These are phyloP conservation scores for Fusarium sp. DNA, from an alignment of 2,329 filamentous ascomycete genomes.

Conservation along the genomic window DNA sequence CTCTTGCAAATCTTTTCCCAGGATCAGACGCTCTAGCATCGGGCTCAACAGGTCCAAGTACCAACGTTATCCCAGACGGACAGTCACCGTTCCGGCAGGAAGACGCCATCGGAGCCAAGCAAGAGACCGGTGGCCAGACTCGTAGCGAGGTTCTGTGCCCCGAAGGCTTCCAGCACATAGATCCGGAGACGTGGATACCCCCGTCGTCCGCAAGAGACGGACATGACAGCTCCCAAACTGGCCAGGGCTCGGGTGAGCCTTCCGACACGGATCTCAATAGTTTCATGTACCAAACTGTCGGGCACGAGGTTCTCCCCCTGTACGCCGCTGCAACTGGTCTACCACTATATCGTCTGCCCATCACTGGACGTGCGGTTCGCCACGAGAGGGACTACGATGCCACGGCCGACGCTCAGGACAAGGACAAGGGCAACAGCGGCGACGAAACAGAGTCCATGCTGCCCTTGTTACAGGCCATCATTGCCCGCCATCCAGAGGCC, in stretches of 20 bases:
- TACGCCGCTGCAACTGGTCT: conserved; percentile 83
- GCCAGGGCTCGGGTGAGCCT: conserved; percentile 23
- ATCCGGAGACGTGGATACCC: conserved; percentile 38
- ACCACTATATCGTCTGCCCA: conserved; percentile 84
- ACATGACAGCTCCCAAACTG: conserved; percentile 14
- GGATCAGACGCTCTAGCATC: conserved; percentile 23
- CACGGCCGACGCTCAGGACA: conserved; percentile 33
- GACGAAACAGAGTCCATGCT: conserved; percentile 94
- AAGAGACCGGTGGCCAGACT: conserved; percentile 7
- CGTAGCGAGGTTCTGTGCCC: conserved; percentile 25
- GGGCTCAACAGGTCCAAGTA: conserved; percentile 8
- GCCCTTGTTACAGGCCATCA: conserved; percentile 76
- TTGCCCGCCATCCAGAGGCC: conserved; percentile 76
- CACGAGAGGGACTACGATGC: conserved; percentile 75
- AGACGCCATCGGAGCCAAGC: conserved; percentile 26
- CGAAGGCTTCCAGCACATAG: conserved; percentile 38
- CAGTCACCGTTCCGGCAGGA: conserved; percentile 21
- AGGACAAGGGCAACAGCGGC: conserved; percentile 38
- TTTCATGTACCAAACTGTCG: conserved; percentile 99
- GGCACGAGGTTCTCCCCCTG: conserved; percentile 85
- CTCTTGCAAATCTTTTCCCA: conserved; percentile 87
- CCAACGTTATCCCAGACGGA: conserved; percentile 13
- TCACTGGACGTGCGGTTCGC: conserved; percentile 77
- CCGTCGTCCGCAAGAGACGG: conserved; percentile 6
- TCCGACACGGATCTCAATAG: conserved; percentile 77